These are phyloP conservation scores for Lentinula sp. DNA, from an alignment of 768 basidiomycete genomes.

Conservation along the genomic window DNA sequence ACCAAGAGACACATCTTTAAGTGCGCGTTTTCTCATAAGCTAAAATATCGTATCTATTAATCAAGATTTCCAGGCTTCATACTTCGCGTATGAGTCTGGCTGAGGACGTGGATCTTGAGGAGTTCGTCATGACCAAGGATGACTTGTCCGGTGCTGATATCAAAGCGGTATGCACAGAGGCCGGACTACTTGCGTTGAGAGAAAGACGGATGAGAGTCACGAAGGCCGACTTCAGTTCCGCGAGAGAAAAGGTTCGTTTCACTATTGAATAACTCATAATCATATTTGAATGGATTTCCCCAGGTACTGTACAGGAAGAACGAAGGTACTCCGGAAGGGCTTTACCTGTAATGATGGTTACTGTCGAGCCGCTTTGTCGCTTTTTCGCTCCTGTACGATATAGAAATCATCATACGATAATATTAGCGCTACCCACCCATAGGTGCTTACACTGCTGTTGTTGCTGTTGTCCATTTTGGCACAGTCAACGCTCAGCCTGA, in stretches of 20 bases:
- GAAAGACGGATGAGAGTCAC: constrained; percentile 94
- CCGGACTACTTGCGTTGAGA: constrained; percentile 90
- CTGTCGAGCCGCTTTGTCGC: background rate
- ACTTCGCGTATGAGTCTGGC: constrained; percentile 91
- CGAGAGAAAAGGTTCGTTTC: constrained; percentile 80
- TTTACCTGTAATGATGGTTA: constrained; percentile 55
- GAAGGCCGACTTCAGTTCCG: constrained; percentile 84
- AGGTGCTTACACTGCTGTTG: too few species aligned
- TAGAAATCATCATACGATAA: too few species aligned
- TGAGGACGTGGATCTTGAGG: constrained; percentile 90
- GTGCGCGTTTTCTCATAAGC: constrained; percentile 29
- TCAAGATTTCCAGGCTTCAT: constrained; percentile 52
- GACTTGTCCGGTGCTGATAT: constrained; percentile 97
- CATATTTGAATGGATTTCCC: constrained; percentile 5
- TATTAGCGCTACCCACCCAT: too few species aligned
- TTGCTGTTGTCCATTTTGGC: too few species aligned
- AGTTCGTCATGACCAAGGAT: constrained; percentile 93
- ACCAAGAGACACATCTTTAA: constrained; percentile 99
- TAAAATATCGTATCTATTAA: background rate
- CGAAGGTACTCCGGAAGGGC: constrained; percentile 89
- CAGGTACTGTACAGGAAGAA: constrained; percentile 94
- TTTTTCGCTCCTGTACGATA: too few species aligned
- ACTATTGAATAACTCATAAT: background rate
- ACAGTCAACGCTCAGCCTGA: too few species aligned
- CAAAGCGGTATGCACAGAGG: constrained; percentile 98